phyloP scores from a whole-genome alignment of 2,329 filamentous ascomycete genomes.

The Alternaria arborescens region DNA sequence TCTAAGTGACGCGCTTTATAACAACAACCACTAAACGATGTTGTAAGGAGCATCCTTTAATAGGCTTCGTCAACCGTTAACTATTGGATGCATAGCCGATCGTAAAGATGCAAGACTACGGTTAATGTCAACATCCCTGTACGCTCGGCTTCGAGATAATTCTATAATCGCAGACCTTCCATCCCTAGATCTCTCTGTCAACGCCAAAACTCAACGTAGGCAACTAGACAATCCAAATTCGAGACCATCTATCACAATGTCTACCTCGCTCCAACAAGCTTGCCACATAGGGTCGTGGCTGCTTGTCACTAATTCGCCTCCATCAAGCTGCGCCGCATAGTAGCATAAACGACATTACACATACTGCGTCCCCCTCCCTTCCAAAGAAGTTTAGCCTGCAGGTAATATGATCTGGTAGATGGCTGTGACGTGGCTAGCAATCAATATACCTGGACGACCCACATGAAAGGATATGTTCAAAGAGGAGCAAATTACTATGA shows the following conservation, averaged over 20 bases:
- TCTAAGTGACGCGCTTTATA: neutral
- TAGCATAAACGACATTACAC: neutral
- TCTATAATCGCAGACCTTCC: neutral
- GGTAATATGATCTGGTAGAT: neutral
- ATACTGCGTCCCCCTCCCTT: neutral
- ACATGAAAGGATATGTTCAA: neutral
- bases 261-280: neutral
- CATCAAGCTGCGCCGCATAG: constrained; percentile 1
- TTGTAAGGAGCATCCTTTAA: neutral
- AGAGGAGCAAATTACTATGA: neutral
- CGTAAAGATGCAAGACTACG: neutral
- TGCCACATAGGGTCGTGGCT: neutral
- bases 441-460: neutral
- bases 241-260: neutral
- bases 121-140: neutral
- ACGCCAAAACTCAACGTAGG: neutral
- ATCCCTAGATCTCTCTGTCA: neutral
- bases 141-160: neutral
- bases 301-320: neutral
- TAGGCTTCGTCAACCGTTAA: neutral
- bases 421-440: neutral
- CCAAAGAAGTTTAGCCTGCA: neutral
- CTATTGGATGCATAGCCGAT: neutral
- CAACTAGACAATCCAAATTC: neutral
- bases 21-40: neutral